Conservation (phyloP, 768 basidiomycete species). For the Mycena indigotica region DNA sequence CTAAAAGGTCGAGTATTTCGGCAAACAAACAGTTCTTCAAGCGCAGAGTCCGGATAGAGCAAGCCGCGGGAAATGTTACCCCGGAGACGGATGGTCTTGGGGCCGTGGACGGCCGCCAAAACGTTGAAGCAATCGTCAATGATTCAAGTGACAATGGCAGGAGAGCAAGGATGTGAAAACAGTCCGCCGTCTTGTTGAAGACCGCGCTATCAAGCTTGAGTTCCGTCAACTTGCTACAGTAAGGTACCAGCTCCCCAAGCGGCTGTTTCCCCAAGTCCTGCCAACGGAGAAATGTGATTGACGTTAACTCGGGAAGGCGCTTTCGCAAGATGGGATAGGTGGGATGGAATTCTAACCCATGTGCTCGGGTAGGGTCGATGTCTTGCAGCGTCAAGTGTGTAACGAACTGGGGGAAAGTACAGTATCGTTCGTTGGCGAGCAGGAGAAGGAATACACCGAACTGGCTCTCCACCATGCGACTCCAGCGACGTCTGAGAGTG, state of each 20-base stretch:
- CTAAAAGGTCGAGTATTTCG: background rate
- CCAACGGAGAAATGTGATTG: conserved; percentile 5
- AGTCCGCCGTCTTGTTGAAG: background rate
- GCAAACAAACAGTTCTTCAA: background rate
- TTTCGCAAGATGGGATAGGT: background rate
- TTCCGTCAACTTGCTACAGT: background rate
- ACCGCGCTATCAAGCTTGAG: background rate
- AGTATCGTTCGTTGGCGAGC: background rate
- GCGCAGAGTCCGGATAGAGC: background rate
- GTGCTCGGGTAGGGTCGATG: background rate
- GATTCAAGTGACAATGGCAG: background rate
- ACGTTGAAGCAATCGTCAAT: background rate
- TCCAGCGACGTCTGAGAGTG: conserved; percentile 1
- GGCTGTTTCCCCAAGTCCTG: conserved; percentile 1
- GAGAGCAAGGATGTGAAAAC: conserved; percentile 8
- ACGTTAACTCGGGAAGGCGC: background rate
- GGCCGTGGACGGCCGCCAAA: no score
- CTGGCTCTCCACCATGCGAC: background rate
- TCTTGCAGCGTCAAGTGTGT: conserved; percentile 1
- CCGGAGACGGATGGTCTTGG: no score
- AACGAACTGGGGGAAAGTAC: conserved; percentile 7
- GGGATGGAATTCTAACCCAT: background rate
- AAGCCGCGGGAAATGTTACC: background rate
- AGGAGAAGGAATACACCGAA: conserved; percentile 5
- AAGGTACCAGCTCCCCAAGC: background rate